Conservation (phyloP, 2,329 filamentous ascomycete species). For the Fusarium sp. region DNA sequence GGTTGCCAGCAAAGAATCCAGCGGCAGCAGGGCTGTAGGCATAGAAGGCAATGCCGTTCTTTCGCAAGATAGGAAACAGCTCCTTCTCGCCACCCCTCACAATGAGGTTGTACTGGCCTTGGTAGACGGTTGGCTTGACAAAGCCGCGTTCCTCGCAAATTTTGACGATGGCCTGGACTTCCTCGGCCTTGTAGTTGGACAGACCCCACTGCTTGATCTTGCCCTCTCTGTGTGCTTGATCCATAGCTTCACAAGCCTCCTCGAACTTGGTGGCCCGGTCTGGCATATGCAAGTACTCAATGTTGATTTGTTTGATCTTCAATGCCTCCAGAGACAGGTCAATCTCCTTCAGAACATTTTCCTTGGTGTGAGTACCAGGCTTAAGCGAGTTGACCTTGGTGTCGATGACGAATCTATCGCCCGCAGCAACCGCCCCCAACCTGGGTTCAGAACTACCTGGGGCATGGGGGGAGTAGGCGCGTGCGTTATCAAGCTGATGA, state of each 20-base stretch:
- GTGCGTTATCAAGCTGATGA: constrained; percentile 48
- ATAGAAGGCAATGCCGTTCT: constrained; percentile 57
- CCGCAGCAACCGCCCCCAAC: constrained; percentile 45
- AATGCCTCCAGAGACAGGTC: constrained; percentile 48
- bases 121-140: constrained; percentile 58
- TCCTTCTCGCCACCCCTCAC: constrained; percentile 55
- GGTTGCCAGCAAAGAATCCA: constrained; percentile 44
- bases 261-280: constrained; percentile 57
- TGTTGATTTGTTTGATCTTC: constrained; percentile 36
- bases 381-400: constrained; percentile 49
- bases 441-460: constrained; percentile 47
- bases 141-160: constrained; percentile 57
- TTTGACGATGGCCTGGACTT: constrained; percentile 57
- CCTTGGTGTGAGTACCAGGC: constrained; percentile 45
- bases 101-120: constrained; percentile 62
- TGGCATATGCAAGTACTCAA: constrained; percentile 36
- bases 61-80: constrained; percentile 56
- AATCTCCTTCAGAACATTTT: constrained; percentile 46
- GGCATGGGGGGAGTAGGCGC: constrained; percentile 47
- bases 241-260: constrained; percentile 55
- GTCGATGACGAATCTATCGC: constrained; percentile 49
- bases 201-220: constrained; percentile 60
- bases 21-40: constrained; percentile 51
- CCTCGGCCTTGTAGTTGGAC: constrained; percentile 58
- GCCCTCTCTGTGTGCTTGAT: constrained; percentile 54